Base-by-base conservation (phyloP, 257 asterid genomes). In the Fraxinus cuspidata region DNA sequence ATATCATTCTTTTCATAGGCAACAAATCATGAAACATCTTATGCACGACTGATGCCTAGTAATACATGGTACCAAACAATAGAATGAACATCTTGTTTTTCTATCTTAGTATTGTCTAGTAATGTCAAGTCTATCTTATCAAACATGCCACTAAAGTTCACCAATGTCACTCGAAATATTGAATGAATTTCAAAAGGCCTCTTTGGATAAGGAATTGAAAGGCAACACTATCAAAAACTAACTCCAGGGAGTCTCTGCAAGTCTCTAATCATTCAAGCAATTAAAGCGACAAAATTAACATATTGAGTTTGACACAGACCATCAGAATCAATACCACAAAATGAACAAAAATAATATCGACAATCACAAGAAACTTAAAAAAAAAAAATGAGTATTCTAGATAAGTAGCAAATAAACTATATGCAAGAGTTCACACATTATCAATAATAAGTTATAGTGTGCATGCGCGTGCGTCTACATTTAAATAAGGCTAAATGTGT, bases 361-460 rank as follows among this genome's bases (percentile, higher is more conserved):
- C 7, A 35, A 74, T 65, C 3, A 35, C 28, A 6, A 73, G 35
- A 32, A 35, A 32, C 34, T 2, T 2, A 1, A 19, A n/a, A 28
- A 70, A 79, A 2, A 5, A 40, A 42, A 42, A 42, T 2, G 37
- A 60, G 23, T 18, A 51, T 18, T 5, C 60, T 4, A 19, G 23
- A 4, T 23, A 15, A 51, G 1, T 51, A 51, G 60, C 60, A 51
- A 18, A 18, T 19, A 51, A 51, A 51, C n/a, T 51, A 51, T 51
- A 51, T 18, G 60, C 60, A 51, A 51, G 23, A 2, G 15, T 12
- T 35, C 51, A 42, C 70, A n/a, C 78, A 76, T 80, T 42, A 75
- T 80, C 83, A 53, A 9, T 42, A 60, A 38, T 11, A 78, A 82
- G 74, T 44, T 70, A 70, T 47, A 15, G 27, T 19, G 80, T 34